Evolutionary conservation across 2,329 filamentous ascomycete species (phyloP), one percentile per base, ranked within the genome.

Genomic region (Fonsecaea monophora): DNA sequence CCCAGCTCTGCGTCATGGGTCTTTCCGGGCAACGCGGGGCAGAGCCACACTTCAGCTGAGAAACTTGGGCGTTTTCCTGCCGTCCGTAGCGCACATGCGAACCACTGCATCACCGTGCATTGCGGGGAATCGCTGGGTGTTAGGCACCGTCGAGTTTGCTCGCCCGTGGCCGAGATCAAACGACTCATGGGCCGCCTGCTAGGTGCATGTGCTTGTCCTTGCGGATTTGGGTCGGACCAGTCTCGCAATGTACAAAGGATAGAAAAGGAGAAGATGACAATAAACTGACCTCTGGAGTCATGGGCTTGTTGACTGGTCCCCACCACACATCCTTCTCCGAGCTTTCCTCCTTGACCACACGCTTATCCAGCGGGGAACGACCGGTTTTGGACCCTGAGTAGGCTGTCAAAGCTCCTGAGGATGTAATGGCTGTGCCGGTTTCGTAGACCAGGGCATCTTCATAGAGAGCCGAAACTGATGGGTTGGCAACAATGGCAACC

Each of bases 301-400:
- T 99, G 78, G 94, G 92, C 88, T 98, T 98, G 87, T 99, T 99
- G 74, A 99, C 95, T 64, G 95, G 94, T 77, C 95, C 95, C 95
- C 95, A 98, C 95, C 95, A 99, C 77, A 99, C 87, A 69, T 99
- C 89, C 65, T 95, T 90, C 80, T 97, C 90, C 72, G 95, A 98
- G 70, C 88, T 85, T 67, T 89, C 84, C 81, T 99, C 95, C 84
- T 96, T 89, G 78, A 99, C 95, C 78, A 99, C 92, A 80, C 95
- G 90, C 90, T 99, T 99, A 84, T 99, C 95, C 64, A 92, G 89
- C 30, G 95, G 95, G 69, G 95, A 99, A 73, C 95, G 93, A 70
- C 95, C 95, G 69, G 95, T 99, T 88, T 99, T 99, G 76, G 93
- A 92, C 76, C 95, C 95, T 55, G 95, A 98, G 87, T 97, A 99